These are phyloP conservation scores for Fraxinus greggii DNA, from an alignment of 305 asterid species.

Conservation along the genomic window DNA sequence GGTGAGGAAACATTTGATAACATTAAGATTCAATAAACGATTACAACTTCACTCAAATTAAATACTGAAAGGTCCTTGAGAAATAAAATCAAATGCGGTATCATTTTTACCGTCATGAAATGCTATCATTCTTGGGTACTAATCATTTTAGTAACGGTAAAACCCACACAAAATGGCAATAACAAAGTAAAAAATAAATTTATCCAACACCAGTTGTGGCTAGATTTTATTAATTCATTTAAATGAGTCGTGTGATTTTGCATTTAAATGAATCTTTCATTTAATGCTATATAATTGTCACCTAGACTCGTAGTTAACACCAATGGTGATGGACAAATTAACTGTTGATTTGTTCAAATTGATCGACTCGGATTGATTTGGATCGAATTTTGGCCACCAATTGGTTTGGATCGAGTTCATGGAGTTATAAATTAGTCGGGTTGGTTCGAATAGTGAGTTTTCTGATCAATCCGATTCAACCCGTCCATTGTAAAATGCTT, in stretches of 20 bases:
- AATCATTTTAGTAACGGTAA: too few species aligned
- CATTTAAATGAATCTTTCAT: too few species aligned
- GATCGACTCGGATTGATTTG: too few species aligned
- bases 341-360: not conserved
- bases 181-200: too few species aligned
- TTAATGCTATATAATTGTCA: too few species aligned
- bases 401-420: not conserved
- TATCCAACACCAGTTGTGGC: too few species aligned
- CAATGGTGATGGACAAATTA: not conserved
- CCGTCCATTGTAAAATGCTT: not conserved
- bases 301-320: too few species aligned
- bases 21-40: not conserved
- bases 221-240: too few species aligned
- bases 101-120: too few species aligned
- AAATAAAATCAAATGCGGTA: not conserved
- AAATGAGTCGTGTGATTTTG: too few species aligned
- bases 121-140: too few species aligned
- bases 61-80: not conserved
- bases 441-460: not conserved
- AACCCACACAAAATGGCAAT: too few species aligned
- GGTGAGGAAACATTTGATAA: not conserved
- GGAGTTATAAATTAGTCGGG: not conserved
- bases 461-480: not conserved
- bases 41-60: not conserved
- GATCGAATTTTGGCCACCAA: not conserved